phyloP scores from a whole-genome alignment of 164 flowering plant species.

The Macadamia tetraphylla region DNA sequence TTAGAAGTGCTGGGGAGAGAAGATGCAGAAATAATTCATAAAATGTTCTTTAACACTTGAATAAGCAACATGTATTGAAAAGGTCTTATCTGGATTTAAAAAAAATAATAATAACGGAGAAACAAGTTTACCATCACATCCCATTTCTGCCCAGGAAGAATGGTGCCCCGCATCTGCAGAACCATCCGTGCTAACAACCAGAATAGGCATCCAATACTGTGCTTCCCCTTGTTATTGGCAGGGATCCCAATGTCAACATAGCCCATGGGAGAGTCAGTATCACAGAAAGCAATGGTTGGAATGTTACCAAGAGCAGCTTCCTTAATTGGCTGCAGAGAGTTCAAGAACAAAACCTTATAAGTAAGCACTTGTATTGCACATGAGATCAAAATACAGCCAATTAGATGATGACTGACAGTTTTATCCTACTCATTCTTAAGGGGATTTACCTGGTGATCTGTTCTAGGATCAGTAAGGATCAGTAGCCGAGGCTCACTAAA shows the following conservation, averaged over 20 bases:
- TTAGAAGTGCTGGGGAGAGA: not conserved
- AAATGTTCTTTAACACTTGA: not conserved
- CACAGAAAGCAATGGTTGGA: constrained; percentile 93
- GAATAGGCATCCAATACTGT: constrained; percentile 83
- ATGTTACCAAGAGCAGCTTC: constrained; percentile 83
- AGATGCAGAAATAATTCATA: not conserved
- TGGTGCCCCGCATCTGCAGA: constrained; percentile 74
- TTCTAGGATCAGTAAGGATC: constrained; percentile 79
- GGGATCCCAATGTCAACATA: constrained; percentile 90
- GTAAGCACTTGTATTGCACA: not conserved
- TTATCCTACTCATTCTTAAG: not conserved
- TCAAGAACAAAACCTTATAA: not conserved
- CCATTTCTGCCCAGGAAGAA: constrained; percentile 74
- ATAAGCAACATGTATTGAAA: not conserved
- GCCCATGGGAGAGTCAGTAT: constrained; percentile 83
- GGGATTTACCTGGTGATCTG: constrained; percentile 41
- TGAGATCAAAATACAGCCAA: not conserved
- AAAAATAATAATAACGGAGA: not conserved
- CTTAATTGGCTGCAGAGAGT: constrained; percentile 66
- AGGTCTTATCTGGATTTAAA: not conserved
- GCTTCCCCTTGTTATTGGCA: constrained; percentile 90
- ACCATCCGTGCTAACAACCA: constrained; percentile 92
- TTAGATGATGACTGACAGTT: not conserved
- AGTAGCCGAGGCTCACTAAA: constrained; percentile 79
- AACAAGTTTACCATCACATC: constrained; percentile 45